Conservation (phyloP, 164 flowering plant genomes). For the Magnolia kwangsiensis region DNA sequence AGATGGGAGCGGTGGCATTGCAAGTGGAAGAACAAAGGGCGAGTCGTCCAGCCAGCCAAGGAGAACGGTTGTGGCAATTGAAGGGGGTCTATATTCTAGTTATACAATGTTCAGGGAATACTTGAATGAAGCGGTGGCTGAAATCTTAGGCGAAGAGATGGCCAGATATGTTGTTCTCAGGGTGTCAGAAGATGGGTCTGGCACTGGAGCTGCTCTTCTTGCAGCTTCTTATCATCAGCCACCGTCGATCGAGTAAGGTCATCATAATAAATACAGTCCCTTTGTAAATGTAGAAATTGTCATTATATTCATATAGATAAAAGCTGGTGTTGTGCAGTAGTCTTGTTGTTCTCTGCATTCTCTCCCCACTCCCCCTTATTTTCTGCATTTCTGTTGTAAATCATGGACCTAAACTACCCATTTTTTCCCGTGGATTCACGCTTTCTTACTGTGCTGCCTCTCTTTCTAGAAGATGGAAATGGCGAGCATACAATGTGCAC, state of each 20-base stretch:
- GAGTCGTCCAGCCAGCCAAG: slow-evolving; percentile 36
- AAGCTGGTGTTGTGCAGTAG: slow-evolving; percentile 27
- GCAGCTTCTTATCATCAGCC: slow-evolving; percentile 67
- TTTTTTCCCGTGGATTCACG: background rate
- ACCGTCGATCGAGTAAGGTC: slow-evolving; percentile 35
- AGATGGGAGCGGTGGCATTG: slow-evolving; percentile 72
- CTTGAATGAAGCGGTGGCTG: slow-evolving; percentile 63
- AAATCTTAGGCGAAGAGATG: slow-evolving; percentile 75
- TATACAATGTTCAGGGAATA: slow-evolving; percentile 73
- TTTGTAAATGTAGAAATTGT: slow-evolving; percentile 41
- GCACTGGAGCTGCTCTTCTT: slow-evolving; percentile 84
- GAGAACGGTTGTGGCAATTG: slow-evolving; percentile 81
- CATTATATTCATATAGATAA: slow-evolving; percentile 15
- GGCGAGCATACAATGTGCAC: no score
- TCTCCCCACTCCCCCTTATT: background rate
- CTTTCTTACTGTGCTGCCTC: background rate
- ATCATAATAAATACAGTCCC: slow-evolving; percentile 24
- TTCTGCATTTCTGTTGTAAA: background rate
- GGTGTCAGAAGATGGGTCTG: slow-evolving; percentile 78
- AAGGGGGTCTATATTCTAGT: slow-evolving; percentile 65
- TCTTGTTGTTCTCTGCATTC: background rate
- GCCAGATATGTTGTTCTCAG: slow-evolving; percentile 62
- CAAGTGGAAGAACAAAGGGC: slow-evolving; percentile 44
- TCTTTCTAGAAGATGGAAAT: background rate
- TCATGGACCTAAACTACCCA: background rate